Evolutionary conservation across 75 land plant genomes (phyloP), one percentile per base, ranked within the genome.

Genomic region (Gnetum montanum): DNA sequence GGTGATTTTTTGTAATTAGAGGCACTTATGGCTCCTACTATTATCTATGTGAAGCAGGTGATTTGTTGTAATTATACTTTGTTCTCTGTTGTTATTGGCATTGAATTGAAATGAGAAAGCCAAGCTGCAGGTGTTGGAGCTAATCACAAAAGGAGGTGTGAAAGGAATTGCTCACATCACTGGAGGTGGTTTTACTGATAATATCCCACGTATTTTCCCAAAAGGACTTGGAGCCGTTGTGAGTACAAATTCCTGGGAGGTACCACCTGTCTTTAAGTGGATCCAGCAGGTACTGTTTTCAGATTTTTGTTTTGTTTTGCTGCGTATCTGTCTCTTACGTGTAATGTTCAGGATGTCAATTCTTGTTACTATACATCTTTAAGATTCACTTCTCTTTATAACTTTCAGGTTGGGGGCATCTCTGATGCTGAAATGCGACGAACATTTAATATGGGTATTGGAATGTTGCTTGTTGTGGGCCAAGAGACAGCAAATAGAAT

Each of bases 91-190:
- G n/a, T n/a, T n/a, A n/a, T n/a, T n/a, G n/a, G n/a, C n/a, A n/a
- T n/a, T n/a, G n/a, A n/a, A n/a, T n/a, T n/a, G n/a, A n/a, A n/a
- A n/a, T n/a, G n/a, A n/a, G n/a, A n/a, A n/a, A n/a, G n/a, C n/a
- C n/a, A n/a, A n/a, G n/a, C 43, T 31, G 22, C 41, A 94, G 98
- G 99, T 95, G n/a, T 72, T 90, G 35, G 79, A 83, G 6, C 56
- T 90, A 6, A 61, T 95, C 18, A 44, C 69, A 52, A 83, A 65
- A 34, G 88, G 83, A n/a, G 85, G 92, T 29, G 80, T 95, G 24
- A 95, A 90, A 74, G 99, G 99, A 1, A 79, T 95, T 44, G 97
- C 99, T 1, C 99, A 95, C 69, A 90, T 95, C 38, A 95, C 99
- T 16, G 99, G 99, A 46, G 99, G 99, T 38, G 99, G 99, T 20